phyloP scores from a whole-genome alignment of 768 basidiomycete species.

The Leucogyrophana mollusca region DNA sequence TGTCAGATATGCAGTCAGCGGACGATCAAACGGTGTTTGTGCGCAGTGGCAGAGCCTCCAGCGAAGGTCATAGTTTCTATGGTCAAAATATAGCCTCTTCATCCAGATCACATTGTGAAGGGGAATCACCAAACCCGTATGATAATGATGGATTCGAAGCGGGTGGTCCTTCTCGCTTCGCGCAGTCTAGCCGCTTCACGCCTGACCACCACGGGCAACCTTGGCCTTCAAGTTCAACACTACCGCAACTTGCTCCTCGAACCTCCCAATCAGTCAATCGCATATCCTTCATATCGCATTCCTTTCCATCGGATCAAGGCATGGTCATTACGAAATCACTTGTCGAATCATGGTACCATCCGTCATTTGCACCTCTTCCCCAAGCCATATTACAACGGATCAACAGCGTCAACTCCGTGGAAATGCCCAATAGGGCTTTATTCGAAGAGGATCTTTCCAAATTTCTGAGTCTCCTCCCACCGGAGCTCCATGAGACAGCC shows the following conservation, averaged over 20 bases:
- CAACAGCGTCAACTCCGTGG: slow-evolving; percentile 47
- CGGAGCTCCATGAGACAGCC: slow-evolving; percentile 60
- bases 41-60: slow-evolving; percentile 20
- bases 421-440: slow-evolving; percentile 56
- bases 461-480: slow-evolving; percentile 51
- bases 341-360: slow-evolving; percentile 60
- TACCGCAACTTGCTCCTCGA: slow-evolving; percentile 21
- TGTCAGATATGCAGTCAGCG: slow-evolving; percentile 37
- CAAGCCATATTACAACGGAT: slow-evolving; percentile 55
- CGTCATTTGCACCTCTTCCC: slow-evolving; percentile 60
- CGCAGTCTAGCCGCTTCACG: slow-evolving; percentile 13
- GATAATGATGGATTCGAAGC: slow-evolving; percentile 11
- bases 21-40: slow-evolving; percentile 25
- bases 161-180: slow-evolving; percentile 13
- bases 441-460: slow-evolving; percentile 50
- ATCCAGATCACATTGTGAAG: slow-evolving; percentile 20
- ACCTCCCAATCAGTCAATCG: slow-evolving; percentile 20
- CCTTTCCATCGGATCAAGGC: slow-evolving; percentile 36
- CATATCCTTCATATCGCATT: slow-evolving; percentile 46
- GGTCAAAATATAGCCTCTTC: slow-evolving; percentile 45
- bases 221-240: slow-evolving; percentile 15
- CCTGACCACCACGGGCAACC: slow-evolving; percentile 24
- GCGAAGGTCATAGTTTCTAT: slow-evolving; percentile 42
- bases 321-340: slow-evolving; percentile 38
- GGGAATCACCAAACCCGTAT: slow-evolving; percentile 23